Percentiles rank a stretch among this genome's conserved stretches.
Evolutionary conservation across 306 rosid species (phyloP).

Genomic region (Cajanus cajan): DNA sequence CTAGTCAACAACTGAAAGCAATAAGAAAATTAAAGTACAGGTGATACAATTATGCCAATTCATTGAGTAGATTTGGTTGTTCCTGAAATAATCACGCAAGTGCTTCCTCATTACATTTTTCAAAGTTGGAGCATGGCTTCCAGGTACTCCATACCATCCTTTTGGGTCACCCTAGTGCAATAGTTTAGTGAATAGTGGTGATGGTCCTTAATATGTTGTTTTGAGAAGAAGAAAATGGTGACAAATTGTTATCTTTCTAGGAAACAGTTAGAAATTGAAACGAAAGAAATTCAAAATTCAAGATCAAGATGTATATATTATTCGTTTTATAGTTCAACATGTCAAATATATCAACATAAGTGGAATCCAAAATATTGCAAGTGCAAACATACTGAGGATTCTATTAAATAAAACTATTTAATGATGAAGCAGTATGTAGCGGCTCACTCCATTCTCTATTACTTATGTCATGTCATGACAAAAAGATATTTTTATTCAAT

Average conservation of each 20-base stretch:
- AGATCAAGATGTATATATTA: neutral
- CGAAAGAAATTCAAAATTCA: constrained; percentile 26
- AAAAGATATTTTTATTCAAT: constrained; percentile 7
- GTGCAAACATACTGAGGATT: neutral
- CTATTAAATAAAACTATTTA: constrained; percentile 9
- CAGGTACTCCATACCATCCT: constrained; percentile 96
- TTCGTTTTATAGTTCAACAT: constrained; percentile 3
- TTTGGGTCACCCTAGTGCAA: constrained; percentile 94
- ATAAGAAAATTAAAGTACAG: constrained; percentile 28
- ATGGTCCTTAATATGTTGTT: constrained; percentile 98
- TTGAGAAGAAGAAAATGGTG: constrained; percentile 36
- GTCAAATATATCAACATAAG: constrained; percentile 17
- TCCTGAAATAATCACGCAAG: constrained; percentile 89
- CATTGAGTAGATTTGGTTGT: constrained; percentile 89
- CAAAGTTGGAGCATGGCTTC: constrained; percentile 63
- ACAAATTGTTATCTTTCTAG: constrained; percentile 26
- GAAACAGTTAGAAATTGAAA: constrained; percentile 12
- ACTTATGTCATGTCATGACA: neutral
- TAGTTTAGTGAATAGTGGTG: constrained; percentile 93
- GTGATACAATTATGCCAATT: constrained; percentile 57
- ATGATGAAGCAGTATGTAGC: neutral
- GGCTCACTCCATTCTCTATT: neutral
- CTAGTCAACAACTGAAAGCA: constrained; percentile 15
- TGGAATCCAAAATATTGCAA: neutral
- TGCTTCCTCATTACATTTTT: constrained; percentile 83